phyloP scores from a whole-genome alignment of 306 rosid genomes.

The Lathyrus oleraceus region DNA sequence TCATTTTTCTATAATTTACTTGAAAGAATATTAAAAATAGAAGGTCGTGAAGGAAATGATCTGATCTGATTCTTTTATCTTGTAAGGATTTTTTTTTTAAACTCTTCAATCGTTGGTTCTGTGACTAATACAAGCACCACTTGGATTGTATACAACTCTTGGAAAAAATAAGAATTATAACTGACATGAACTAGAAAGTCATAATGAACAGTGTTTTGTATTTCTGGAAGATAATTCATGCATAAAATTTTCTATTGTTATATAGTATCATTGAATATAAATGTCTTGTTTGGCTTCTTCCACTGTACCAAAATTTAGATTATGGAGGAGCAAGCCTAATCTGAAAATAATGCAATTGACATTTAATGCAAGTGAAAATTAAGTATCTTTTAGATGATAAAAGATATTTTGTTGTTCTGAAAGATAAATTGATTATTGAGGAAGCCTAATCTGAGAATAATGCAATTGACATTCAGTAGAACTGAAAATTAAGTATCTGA shows the following conservation, averaged over 20 bases:
- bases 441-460: slow-evolving; percentile 1
- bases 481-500: neutral
- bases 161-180: neutral
- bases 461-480: neutral
- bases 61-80: neutral
- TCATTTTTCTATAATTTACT: neutral
- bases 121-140: neutral
- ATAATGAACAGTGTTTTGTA: slow-evolving; percentile 1
- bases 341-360: neutral
- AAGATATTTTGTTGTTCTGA: neutral
- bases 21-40: neutral
- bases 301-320: neutral
- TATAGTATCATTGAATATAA: neutral
- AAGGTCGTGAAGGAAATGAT: neutral
- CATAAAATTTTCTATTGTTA: no score
- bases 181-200: neutral
- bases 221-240: neutral
- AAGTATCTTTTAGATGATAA: neutral
- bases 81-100: no score
- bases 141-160: neutral
- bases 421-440: neutral
- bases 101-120: neutral
- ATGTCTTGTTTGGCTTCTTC: slow-evolving; percentile 8
- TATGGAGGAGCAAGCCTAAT: neutral
- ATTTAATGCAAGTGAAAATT: slow-evolving; percentile 1